phyloP scores from a whole-genome alignment of 306 rosid species.

The Prunus mongolica region DNA sequence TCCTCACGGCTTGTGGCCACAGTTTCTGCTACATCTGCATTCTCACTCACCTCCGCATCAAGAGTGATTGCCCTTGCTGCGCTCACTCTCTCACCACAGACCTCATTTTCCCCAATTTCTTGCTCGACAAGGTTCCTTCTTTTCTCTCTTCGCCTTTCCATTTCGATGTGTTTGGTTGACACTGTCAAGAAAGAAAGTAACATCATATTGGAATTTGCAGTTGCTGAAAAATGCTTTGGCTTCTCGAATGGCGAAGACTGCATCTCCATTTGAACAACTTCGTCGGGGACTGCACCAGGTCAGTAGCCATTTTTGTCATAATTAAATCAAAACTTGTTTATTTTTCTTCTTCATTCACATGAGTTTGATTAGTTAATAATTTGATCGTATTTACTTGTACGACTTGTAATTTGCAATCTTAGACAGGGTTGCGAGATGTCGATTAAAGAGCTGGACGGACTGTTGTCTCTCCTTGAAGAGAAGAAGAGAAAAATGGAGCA shows the following conservation, averaged over 20 bases:
- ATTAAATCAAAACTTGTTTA: not conserved
- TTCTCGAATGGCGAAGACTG: constrained; percentile 13
- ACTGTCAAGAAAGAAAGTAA: not conserved
- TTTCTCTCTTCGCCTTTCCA: not conserved
- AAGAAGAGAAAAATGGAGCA: constrained; percentile 78
- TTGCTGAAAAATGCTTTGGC: constrained; percentile 20
- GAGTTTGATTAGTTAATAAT: not conserved
- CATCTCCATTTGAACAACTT: constrained; percentile 29
- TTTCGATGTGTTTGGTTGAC: not conserved
- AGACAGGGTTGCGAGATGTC: constrained; percentile 75
- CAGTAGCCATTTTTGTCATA: not conserved
- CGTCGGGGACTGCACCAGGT: constrained; percentile 33
- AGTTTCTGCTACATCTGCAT: constrained; percentile 81
- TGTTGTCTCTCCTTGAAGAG: constrained; percentile 59
- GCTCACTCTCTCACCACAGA: constrained; percentile 50
- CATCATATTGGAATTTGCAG: constrained; percentile 10
- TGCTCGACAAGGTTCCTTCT: constrained; percentile 65
- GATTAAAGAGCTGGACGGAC: constrained; percentile 61
- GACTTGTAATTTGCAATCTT: not conserved
- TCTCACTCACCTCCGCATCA: constrained; percentile 66
- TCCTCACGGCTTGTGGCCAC: constrained; percentile 74
- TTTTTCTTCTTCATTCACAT: not conserved
- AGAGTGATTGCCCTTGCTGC: constrained; percentile 84
- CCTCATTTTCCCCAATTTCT: constrained; percentile 62
- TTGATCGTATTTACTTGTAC: not conserved